Conservation (phyloP, 768 basidiomycete species). For the Guyanaporus albipodus region DNA sequence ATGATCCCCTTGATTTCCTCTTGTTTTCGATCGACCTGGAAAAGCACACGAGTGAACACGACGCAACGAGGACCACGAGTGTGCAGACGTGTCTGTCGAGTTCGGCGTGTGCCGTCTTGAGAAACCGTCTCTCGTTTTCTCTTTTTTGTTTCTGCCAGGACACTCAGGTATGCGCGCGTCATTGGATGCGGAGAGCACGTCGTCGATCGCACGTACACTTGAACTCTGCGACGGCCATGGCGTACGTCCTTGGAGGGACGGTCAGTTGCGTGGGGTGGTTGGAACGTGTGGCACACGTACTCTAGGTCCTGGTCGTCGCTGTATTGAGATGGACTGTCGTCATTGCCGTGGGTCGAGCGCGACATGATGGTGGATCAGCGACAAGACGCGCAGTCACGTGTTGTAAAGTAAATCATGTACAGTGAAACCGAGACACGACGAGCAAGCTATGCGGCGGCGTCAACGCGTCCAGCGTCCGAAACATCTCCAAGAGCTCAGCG, state of each 20-base stretch:
- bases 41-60: too few relatives aligned
- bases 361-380: slow-evolving; percentile 12
- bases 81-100: slow-evolving; percentile 24
- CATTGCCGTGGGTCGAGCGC: slow-evolving; percentile 9
- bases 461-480: slow-evolving; percentile 24
- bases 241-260: slow-evolving; percentile 19
- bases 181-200: background rate
- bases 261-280: background rate
- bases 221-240: slow-evolving; percentile 31
- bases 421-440: slow-evolving; percentile 28
- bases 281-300: slow-evolving; percentile 10
- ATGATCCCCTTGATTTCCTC: slow-evolving; percentile 17
- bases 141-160: slow-evolving; percentile 32
- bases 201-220: slow-evolving; percentile 20
- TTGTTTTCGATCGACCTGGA: slow-evolving; percentile 23
- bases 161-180: slow-evolving; percentile 10
- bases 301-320: slow-evolving; percentile 29
- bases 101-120: slow-evolving; percentile 21
- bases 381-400: slow-evolving; percentile 20
- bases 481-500: slow-evolving; percentile 12
- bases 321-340: slow-evolving; percentile 14
- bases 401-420: slow-evolving; percentile 21
- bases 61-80: background rate
- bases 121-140: slow-evolving; percentile 22
- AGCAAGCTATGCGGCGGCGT: slow-evolving; percentile 29